Evolutionary conservation across 495 filamentous ascomycete species (phyloP).

Genomic region (Trichocladium uniseriatum): DNA sequence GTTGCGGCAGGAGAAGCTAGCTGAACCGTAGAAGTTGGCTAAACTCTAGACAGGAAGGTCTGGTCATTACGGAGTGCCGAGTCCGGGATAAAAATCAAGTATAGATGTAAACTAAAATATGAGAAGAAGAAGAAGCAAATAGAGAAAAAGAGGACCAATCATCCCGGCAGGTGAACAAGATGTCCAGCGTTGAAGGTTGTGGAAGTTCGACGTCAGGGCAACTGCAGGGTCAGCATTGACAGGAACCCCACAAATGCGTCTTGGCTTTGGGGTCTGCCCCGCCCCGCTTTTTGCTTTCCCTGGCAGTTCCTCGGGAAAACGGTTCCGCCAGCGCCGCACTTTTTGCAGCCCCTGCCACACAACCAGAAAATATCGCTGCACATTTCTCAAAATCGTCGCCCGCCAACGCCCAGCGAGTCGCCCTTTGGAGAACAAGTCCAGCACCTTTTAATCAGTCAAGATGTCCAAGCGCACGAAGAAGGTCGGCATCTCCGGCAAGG

Average conservation of each 20-base stretch:
- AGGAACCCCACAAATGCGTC: background rate
- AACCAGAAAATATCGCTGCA: conserved; percentile 23
- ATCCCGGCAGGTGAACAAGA: no score
- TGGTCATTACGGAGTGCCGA: no score
- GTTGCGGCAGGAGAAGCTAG: no score
- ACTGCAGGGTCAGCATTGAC: no score
- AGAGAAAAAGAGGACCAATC: no score
- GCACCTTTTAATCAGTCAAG: conserved; percentile 42
- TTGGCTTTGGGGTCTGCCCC: background rate
- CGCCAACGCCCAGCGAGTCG: conserved; percentile 16
- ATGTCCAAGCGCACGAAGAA: conserved; percentile 99
- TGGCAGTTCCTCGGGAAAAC: conserved; percentile 19
- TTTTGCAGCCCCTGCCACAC: conserved; percentile 14
- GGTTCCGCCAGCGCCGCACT: conserved; percentile 21
- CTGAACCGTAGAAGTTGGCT: no score
- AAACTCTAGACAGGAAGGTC: no score
- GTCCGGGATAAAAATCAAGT: no score
- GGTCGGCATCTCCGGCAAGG: conserved; percentile 71
- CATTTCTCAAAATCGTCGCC: conserved; percentile 27
- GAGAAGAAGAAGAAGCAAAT: no score
- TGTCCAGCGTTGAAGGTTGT: no score
- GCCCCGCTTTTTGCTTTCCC: conserved; percentile 4
- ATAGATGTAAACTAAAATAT: no score
- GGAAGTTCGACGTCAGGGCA: no score
- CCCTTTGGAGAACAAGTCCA: conserved; percentile 16